Conservation (phyloP, 805 yeast species). For the Nakazawaea holstii region DNA sequence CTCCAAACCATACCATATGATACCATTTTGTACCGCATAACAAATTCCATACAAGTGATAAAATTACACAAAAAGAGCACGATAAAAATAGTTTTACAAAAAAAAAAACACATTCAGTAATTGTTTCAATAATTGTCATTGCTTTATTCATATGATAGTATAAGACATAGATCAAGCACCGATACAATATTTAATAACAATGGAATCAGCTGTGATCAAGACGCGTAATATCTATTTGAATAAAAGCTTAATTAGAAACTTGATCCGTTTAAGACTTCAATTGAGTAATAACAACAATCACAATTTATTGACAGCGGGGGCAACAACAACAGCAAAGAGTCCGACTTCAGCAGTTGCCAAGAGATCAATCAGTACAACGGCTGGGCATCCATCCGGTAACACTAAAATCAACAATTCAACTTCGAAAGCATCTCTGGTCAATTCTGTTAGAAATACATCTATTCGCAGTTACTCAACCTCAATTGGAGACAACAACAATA, state of each 20-base stretch:
- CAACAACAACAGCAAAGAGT: too few relatives aligned
- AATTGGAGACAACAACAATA: neutral
- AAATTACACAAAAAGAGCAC: too few relatives aligned
- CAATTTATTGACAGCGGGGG: neutral
- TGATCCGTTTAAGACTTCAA: conserved; percentile 6
- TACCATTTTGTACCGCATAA: too few relatives aligned
- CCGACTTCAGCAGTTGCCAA: too few relatives aligned
- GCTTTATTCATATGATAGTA: too few relatives aligned
- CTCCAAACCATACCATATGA: too few relatives aligned
- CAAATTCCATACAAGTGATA: too few relatives aligned
- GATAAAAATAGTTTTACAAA: too few relatives aligned
- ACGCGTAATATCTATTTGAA: conserved; percentile 4
- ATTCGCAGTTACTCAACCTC: conserved; percentile 3
- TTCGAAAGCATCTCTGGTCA: neutral
- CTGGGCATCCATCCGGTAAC: neutral
- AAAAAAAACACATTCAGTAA: too few relatives aligned
- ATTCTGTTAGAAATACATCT: neutral
- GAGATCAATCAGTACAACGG: conserved; percentile 1
- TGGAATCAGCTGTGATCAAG: conserved; percentile 1
- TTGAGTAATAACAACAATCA: neutral
- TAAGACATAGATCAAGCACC: too few relatives aligned
- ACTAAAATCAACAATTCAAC: neutral
- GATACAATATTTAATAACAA: too few relatives aligned
- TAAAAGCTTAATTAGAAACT: conserved; percentile 3
- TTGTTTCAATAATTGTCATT: too few relatives aligned